Evolutionary conservation across 495 filamentous ascomycete species (phyloP).

Genomic region (Aspergillus incahuasiensis): DNA sequence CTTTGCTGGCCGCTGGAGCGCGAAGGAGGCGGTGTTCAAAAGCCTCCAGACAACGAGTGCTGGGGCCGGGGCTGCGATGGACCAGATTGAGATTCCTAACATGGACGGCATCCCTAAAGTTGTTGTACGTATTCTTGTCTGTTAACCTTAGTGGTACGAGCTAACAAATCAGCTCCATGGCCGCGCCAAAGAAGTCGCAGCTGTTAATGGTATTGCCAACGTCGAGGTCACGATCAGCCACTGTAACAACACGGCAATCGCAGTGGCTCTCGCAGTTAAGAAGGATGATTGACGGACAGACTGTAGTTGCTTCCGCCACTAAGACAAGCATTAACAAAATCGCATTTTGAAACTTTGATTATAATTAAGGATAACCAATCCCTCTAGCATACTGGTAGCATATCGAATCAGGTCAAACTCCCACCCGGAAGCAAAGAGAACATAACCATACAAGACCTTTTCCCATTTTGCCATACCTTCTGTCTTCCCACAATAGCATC

Average conservation of each 20-base stretch:
- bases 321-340: no score
- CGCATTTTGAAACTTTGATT: no score
- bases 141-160: no score
- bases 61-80: conserved; percentile 81
- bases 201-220: conserved; percentile 9
- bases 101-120: conserved; percentile 33
- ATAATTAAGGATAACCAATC: not conserved
- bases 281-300: not conserved
- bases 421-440: not conserved
- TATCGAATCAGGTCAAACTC: not conserved
- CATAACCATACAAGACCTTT: not conserved
- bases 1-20: conserved; percentile 91
- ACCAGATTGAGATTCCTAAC: conserved; percentile 85
- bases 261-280: conserved; percentile 15
- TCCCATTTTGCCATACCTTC: no score
- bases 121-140: conserved; percentile 9
- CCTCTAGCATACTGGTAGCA: not conserved
- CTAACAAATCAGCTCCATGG: conserved; percentile 17
- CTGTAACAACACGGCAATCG: conserved; percentile 14
- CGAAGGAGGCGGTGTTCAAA: conserved; percentile 99
- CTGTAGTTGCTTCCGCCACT: no score
- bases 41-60: conserved; percentile 57
- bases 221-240: conserved; percentile 22
- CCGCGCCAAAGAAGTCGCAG: conserved; percentile 13
- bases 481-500: not conserved